Conservation (phyloP, 1,284 basidiomycete species). For the Cutaneotrichosporon sp. region DNA sequence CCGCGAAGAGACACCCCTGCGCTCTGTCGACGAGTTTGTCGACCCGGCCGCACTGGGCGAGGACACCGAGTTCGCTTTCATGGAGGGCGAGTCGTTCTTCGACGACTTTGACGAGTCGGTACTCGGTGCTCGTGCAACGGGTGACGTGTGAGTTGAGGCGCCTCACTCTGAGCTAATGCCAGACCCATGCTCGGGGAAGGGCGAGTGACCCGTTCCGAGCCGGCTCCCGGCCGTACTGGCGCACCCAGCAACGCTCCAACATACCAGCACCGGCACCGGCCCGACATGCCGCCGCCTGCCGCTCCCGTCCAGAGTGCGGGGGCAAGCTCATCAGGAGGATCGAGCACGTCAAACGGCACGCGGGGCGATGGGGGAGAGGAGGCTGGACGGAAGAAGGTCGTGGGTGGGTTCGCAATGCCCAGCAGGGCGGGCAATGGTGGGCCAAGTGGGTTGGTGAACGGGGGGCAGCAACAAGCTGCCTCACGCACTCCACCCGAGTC, state of each 20-base stretch:
- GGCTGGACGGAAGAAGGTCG: not conserved
- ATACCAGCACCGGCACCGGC: slow-evolving; percentile 48
- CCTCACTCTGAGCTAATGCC: slow-evolving; percentile 9
- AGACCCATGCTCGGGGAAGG: slow-evolving; percentile 14
- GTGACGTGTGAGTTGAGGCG: slow-evolving; percentile 25
- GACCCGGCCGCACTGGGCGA: slow-evolving; percentile 17
- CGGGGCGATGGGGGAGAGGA: not conserved
- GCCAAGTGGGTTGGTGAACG: not conserved
- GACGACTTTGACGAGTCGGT: slow-evolving; percentile 28
- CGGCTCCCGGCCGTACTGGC: not conserved
- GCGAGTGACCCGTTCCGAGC: not conserved
- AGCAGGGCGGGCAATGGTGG: slow-evolving; percentile 9
- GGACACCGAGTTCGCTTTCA: slow-evolving; percentile 31
- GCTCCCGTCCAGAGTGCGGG: slow-evolving; percentile 3
- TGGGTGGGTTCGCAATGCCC: slow-evolving; percentile 13
- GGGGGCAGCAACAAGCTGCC: not conserved
- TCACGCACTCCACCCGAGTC: not conserved
- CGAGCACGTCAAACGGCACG: not conserved
- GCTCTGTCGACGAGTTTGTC: slow-evolving; percentile 30
- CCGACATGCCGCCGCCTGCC: slow-evolving; percentile 26
- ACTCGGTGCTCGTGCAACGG: not conserved
- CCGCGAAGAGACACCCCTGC: slow-evolving; percentile 28
- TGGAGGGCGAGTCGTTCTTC: slow-evolving; percentile 38
- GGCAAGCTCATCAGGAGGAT: not conserved
- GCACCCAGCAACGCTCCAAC: slow-evolving; percentile 12